phyloP scores from a whole-genome alignment of 305 asterid species.

The Rubia balearica region DNA sequence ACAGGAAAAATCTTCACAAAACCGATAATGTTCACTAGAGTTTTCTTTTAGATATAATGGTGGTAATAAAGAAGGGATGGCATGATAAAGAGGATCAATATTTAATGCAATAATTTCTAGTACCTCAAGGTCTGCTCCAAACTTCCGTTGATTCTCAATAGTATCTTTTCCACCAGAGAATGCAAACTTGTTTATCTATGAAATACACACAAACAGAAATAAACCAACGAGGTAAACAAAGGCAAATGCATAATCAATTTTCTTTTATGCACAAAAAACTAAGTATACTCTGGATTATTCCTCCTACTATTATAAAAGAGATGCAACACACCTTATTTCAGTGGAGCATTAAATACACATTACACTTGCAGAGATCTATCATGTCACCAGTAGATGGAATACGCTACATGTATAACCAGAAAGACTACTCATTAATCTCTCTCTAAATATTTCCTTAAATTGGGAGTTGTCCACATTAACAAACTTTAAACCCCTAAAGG shows the following conservation, averaged over 20 bases:
- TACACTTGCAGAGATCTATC: background rate
- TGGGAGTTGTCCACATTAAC: background rate
- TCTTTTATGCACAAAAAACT: background rate
- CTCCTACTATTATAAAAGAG: background rate
- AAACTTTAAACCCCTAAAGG: background rate
- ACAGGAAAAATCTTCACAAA: background rate
- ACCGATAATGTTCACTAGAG: background rate
- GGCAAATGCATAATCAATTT: background rate
- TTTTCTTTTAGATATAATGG: background rate
- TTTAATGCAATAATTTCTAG: background rate
- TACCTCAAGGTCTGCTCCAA: slow-evolving; percentile 98
- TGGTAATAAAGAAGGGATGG: background rate
- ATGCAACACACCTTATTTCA: background rate
- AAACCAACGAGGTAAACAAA: background rate
- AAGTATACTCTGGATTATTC: background rate
- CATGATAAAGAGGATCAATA: slow-evolving; percentile 5
- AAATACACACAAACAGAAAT: background rate
- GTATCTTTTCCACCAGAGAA: slow-evolving; percentile 98
- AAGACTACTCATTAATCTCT: background rate
- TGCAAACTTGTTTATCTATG: slow-evolving; percentile 77
- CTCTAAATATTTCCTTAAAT: background rate
- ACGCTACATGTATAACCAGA: background rate
- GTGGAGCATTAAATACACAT: background rate
- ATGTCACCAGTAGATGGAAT: background rate
- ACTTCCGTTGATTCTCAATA: slow-evolving; percentile 73